A percentile compares a stretch with the other conserved stretches of the same genome.
phyloP scores from a whole-genome alignment of 106 monocot species.

The Acorus calamus region DNA sequence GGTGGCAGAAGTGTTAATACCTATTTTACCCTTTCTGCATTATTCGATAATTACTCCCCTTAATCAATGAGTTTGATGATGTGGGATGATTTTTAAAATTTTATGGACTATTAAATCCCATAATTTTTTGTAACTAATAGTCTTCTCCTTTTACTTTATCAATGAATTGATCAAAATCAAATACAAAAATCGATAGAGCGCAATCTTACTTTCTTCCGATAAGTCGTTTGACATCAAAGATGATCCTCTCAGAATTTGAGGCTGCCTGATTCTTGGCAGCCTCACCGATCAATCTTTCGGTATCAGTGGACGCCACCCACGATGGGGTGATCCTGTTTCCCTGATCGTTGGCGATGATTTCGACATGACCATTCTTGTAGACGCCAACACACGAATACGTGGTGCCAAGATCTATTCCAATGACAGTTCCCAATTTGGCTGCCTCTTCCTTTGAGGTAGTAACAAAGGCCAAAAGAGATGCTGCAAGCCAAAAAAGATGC shows the following conservation, averaged over 20 bases:
- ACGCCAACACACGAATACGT: constrained; percentile 34
- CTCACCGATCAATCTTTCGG: constrained; percentile 28
- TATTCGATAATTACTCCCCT: no score
- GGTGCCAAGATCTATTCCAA: constrained; percentile 27
- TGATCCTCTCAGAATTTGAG: constrained; percentile 21
- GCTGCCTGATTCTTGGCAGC: constrained; percentile 35
- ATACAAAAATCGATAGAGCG: neutral
- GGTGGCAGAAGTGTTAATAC: no score
- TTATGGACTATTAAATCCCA: no score
- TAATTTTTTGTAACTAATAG: no score
- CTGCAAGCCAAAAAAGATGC: no score
- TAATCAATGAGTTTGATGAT: no score
- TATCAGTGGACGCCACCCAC: constrained; percentile 30
- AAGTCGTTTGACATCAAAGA: constrained; percentile 32
- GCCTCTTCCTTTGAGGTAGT: constrained; percentile 16
- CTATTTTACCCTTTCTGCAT: no score
- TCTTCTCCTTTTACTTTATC: no score
- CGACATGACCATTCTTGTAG: constrained; percentile 34
- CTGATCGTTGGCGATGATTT: constrained; percentile 32
- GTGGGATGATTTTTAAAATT: no score
- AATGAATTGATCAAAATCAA: no score
- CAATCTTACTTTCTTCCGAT: constrained; percentile 30
- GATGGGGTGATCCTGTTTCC: constrained; percentile 37
- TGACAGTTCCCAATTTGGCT: constrained; percentile 25
- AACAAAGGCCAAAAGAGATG: constrained; percentile 12